Percentiles rank a stretch among this genome's conserved stretches.
Evolutionary conservation across 164 flowering plant genomes (phyloP).

Genomic region (Litsea cubeba): DNA sequence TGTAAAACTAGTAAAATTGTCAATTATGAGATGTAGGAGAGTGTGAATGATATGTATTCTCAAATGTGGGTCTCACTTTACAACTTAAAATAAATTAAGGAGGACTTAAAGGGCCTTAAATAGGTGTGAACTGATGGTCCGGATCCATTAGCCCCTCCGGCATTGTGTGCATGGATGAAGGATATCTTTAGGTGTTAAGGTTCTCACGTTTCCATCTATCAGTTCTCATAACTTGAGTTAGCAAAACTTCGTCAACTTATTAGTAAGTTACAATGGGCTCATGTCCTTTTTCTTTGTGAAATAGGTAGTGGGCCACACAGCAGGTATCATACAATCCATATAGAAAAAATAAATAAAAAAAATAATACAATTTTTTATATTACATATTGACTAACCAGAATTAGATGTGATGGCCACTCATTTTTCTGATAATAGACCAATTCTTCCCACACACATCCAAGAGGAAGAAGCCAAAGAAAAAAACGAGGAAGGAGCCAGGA

Average conservation of each 20-base stretch:
- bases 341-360: no score
- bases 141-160: no score
- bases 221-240: background rate
- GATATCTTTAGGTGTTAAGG: background rate
- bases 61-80: no score
- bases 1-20: no score
- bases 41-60: no score
- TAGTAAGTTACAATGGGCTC: background rate
- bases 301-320: background rate
- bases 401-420: background rate
- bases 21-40: no score
- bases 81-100: no score
- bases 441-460: background rate
- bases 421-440: background rate
- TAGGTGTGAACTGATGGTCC: no score
- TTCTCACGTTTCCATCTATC: background rate
- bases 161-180: no score
- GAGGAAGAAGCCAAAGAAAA: background rate
- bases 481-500: background rate
- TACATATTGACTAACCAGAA: background rate
- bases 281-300: background rate
- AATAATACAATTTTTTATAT: no score
- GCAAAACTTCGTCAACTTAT: background rate
- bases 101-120: no score
- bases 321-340: background rate